Conservation (phyloP, 108 stramenopile species). For the Cyclostephanos tholiformis region DNA sequence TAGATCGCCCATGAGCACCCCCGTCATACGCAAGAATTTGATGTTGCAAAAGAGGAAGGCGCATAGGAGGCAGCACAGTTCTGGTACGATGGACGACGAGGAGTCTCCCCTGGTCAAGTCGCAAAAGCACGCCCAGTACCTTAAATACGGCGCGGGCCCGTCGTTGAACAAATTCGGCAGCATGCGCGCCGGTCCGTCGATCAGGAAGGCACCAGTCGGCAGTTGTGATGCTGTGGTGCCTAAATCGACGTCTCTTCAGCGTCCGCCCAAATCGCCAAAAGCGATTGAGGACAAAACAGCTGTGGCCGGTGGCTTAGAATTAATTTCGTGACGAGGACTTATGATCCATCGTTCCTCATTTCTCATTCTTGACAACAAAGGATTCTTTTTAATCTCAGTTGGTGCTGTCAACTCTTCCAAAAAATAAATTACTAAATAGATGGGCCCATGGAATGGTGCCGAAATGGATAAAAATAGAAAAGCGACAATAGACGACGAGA, state of each 20-base stretch:
- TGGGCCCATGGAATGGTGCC: too few species aligned
- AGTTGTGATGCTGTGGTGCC: background rate
- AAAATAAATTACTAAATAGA: too few species aligned
- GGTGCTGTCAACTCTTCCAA: too few species aligned
- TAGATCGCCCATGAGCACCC: conserved; percentile 61
- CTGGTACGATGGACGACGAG: conserved; percentile 42
- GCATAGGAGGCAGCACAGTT: conserved; percentile 30
- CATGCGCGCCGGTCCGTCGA: conserved; percentile 67
- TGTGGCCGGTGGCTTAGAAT: too few species aligned
- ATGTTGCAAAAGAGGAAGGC: conserved; percentile 3
- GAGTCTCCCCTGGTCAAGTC: conserved; percentile 54
- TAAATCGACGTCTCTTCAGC: background rate
- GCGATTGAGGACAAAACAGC: background rate
- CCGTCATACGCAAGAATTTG: conserved; percentile 42
- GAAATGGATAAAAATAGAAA: too few species aligned
- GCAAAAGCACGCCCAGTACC: conserved; percentile 59
- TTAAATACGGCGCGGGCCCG: conserved; percentile 72
- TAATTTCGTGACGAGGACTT: too few species aligned
- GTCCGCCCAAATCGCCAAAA: background rate
- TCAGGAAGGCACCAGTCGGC: conserved; percentile 2
- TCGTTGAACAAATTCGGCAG: conserved; percentile 58
- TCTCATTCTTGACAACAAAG: too few species aligned
- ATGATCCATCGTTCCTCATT: too few species aligned
- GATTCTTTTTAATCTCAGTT: too few species aligned
- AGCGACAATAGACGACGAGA: too few species aligned